Evolutionary conservation across 2,329 filamentous ascomycete genomes (phyloP).

Genomic region (Dendryphion nanum): DNA sequence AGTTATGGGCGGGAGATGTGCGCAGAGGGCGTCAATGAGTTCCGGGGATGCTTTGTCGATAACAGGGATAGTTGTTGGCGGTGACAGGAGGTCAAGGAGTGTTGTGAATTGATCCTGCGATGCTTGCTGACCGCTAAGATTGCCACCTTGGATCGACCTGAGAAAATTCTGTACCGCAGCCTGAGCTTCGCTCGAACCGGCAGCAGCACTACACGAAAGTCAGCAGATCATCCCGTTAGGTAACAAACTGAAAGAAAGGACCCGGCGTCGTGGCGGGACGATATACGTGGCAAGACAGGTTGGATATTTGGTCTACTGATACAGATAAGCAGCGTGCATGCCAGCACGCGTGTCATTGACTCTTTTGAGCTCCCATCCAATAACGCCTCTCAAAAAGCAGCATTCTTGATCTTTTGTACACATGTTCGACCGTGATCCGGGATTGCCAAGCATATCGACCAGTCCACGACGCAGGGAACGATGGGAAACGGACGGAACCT

Average conservation of each 20-base stretch:
- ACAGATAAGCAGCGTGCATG: constrained; percentile 26
- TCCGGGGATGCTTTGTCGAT: constrained; percentile 65
- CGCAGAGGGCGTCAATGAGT: constrained; percentile 71
- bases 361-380: too few species aligned
- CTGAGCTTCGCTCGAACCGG: constrained; percentile 64
- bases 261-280: constrained; percentile 31
- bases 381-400: too few species aligned
- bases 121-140: constrained; percentile 43
- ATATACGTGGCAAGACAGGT: constrained; percentile 25
- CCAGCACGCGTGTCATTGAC: constrained; percentile 7
- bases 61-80: constrained; percentile 74
- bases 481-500: constrained; percentile 61
- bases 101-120: constrained; percentile 71
- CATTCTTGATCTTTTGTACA: not conserved
- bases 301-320: constrained; percentile 36
- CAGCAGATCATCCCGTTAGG: constrained; percentile 18
- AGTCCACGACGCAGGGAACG: constrained; percentile 34
- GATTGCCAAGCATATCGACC: constrained; percentile 27
- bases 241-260: constrained; percentile 6
- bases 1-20: constrained; percentile 74
- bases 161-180: constrained; percentile 85
- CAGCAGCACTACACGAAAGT: constrained; percentile 43
- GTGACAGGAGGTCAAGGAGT: constrained; percentile 79
- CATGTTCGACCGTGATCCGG: too few species aligned
- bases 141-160: constrained; percentile 67